Evolutionary conservation across 2,329 filamentous ascomycete species (phyloP).

Genomic region (Colletotrichum ledebouriae): DNA sequence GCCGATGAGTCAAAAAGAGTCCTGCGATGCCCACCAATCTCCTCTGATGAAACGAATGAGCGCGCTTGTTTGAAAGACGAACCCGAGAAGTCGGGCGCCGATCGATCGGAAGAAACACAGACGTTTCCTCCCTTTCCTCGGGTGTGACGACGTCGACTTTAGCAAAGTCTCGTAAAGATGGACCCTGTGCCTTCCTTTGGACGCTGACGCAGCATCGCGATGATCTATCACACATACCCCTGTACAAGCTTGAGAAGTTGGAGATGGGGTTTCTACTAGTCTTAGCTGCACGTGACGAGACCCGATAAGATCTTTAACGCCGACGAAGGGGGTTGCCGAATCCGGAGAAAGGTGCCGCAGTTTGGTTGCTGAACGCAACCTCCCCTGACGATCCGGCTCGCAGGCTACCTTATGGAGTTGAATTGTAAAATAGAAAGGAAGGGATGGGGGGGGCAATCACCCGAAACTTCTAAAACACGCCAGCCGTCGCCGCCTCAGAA

Average conservation of each 20-base stretch:
- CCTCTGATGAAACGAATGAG: constrained; percentile 5
- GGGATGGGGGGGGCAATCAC: neutral
- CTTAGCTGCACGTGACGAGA: constrained; percentile 15
- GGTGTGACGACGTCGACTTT: neutral
- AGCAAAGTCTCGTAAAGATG: neutral
- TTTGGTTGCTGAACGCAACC: neutral
- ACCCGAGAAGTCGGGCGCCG: neutral
- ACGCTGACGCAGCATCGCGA: constrained; percentile 16
- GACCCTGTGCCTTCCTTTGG: neutral
- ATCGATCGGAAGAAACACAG: constrained; percentile 10
- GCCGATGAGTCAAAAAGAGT: constrained; percentile 24
- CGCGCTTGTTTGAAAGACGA: neutral
- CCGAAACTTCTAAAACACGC: constrained; percentile 28
- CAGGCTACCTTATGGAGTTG: too few species aligned
- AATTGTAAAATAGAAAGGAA: neutral
- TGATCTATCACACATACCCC: neutral
- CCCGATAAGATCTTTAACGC: neutral
- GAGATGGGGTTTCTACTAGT: neutral
- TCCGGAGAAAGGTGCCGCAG: constrained; percentile 3
- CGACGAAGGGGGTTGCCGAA: constrained; percentile 8
- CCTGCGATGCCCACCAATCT: neutral
- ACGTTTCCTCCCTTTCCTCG: neutral
- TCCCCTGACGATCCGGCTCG: constrained; percentile 33
- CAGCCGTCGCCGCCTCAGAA: constrained; percentile 9
- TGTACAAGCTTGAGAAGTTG: constrained; percentile 11